Evolutionary conservation across 768 basidiomycete species (phyloP).

Genomic region (Pleurotus eryngii): DNA sequence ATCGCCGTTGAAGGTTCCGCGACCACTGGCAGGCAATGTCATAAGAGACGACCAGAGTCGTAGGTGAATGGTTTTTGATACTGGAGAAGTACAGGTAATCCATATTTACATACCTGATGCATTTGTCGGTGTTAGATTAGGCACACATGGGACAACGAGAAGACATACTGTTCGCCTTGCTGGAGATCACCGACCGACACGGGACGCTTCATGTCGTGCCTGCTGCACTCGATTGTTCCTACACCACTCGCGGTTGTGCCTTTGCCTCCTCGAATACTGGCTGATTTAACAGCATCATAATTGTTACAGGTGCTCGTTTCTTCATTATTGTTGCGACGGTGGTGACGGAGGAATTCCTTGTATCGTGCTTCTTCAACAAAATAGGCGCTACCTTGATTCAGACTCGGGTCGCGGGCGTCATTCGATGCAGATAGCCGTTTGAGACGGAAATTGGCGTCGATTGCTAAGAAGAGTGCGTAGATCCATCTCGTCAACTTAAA

Average conservation of each 20-base stretch:
- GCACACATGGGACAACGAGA: conserved; percentile 1
- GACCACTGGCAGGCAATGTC: conserved; percentile 14
- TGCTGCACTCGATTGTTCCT: conserved; percentile 8
- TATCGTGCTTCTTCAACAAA: conserved; percentile 11
- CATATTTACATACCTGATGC: conserved; percentile 11
- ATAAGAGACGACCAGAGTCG: conserved; percentile 14
- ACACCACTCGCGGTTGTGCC: conserved; percentile 18
- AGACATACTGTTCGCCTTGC: conserved; percentile 8
- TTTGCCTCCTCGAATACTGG: not conserved
- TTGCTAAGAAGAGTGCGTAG: too few relatives aligned
- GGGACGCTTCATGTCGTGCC: conserved; percentile 9
- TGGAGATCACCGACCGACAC: not conserved
- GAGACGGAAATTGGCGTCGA: not conserved
- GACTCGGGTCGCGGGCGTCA: conserved; percentile 10
- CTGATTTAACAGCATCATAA: too few relatives aligned
- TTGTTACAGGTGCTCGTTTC: too few relatives aligned
- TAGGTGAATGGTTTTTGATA: not conserved
- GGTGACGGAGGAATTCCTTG: conserved; percentile 2
- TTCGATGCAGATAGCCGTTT: not conserved
- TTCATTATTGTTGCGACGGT: too few relatives aligned
- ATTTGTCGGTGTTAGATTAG: not conserved
- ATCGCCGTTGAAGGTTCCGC: too few relatives aligned
- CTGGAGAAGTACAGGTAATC: conserved; percentile 18
- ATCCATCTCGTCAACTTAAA: too few relatives aligned
- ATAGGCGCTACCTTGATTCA: not conserved